A percentile compares a stretch with the other conserved stretches of the same genome.
phyloP scores from a whole-genome alignment of 192 early-diverging fungal genomes.

The Linnemannia schmuckeri region DNA sequence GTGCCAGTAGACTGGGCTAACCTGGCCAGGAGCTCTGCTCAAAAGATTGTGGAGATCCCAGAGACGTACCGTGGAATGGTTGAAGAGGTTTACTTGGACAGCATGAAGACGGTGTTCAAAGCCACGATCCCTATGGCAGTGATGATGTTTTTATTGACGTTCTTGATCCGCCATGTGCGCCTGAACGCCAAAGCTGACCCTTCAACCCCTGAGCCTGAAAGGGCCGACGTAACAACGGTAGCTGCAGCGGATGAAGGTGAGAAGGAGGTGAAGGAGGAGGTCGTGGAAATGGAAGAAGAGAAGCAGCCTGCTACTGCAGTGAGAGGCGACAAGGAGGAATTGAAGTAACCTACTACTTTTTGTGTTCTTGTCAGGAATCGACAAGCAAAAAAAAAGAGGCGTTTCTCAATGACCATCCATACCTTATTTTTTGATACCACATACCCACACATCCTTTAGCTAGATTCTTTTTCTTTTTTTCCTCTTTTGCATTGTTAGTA shows the following conservation, averaged over 20 bases:
- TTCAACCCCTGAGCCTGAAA: slow-evolving; percentile 1
- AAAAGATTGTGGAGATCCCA: slow-evolving; percentile 39
- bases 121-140: slow-evolving; percentile 55
- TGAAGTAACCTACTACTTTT: not conserved
- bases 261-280: not conserved
- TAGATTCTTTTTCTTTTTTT: not conserved
- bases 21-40: slow-evolving; percentile 36
- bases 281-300: not conserved
- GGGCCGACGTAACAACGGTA: not conserved
- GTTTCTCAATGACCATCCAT: not conserved
- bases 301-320: not conserved
- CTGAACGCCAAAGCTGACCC: slow-evolving; percentile 22
- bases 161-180: slow-evolving; percentile 34
- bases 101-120: slow-evolving; percentile 53
- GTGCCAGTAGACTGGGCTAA: slow-evolving; percentile 20
- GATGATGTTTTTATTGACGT: slow-evolving; percentile 43
- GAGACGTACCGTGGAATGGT: slow-evolving; percentile 13
- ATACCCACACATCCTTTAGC: not conserved
- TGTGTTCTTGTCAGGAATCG: not conserved
- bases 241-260: not conserved
- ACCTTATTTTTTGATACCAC: not conserved
- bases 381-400: not conserved
- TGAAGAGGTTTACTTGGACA: slow-evolving; percentile 39
- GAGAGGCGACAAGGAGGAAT: not conserved
- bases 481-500: too few relatives aligned